Evolutionary conservation across 108 stramenopile genomes (phyloP).

Genomic region (Cafeteria roenbergensis): DNA sequence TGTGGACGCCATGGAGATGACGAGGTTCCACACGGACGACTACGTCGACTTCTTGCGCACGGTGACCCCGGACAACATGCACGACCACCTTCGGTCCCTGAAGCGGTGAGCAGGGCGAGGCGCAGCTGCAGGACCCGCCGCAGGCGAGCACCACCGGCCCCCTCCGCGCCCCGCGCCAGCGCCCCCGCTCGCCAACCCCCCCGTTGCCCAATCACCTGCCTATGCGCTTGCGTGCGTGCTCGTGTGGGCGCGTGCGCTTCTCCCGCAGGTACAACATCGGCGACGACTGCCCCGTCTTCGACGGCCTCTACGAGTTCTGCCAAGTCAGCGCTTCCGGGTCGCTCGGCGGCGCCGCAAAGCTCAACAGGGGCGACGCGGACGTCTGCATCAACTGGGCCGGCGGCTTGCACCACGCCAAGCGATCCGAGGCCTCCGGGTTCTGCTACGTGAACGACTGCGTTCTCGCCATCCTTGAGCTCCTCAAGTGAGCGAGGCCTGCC

Average conservation of each 20-base stretch:
- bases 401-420: conserved; percentile 98
- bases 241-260: conserved; percentile 84
- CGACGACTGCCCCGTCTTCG: conserved; percentile 98
- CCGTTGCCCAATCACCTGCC: background rate
- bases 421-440: conserved; percentile 83
- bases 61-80: conserved; percentile 69
- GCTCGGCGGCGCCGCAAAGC: conserved; percentile 83
- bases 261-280: too few relatives aligned
- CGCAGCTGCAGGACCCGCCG: background rate
- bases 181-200: background rate
- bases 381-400: conserved; percentile 97
- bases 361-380: conserved; percentile 78
- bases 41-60: conserved; percentile 80
- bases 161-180: background rate
- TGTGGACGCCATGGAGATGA: conserved; percentile 56
- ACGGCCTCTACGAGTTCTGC: conserved; percentile 90
- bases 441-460: conserved; percentile 99
- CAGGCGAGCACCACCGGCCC: background rate
- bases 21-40: conserved; percentile 82
- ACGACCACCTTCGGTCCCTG: conserved; percentile 13
- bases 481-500: conserved; percentile 57
- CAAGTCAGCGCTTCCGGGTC: conserved; percentile 83
- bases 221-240: conserved; percentile 17
- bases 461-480: conserved; percentile 90
- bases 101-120: background rate